Evolutionary conservation across 495 filamentous ascomycete genomes (phyloP).

Genomic region (Penicillium alfredii): DNA sequence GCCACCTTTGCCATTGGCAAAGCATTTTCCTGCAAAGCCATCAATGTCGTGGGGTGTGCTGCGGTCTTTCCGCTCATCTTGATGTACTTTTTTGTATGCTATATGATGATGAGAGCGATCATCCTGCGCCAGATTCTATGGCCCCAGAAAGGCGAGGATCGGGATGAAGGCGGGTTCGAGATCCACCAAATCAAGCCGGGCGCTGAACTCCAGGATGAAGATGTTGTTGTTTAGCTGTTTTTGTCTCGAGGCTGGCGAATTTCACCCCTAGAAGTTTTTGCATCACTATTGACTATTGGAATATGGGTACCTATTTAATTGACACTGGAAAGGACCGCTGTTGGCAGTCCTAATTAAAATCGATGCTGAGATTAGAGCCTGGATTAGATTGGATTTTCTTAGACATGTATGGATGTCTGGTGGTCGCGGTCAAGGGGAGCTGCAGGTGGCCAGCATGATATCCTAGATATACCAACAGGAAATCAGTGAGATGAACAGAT

Average conservation of each 20-base stretch:
- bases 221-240: neutral
- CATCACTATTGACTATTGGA: no score
- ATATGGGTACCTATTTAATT: no score
- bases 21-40: constrained; percentile 53
- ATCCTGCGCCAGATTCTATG: constrained; percentile 58
- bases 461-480: no score
- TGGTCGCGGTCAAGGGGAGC: no score
- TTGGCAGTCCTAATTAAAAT: no score
- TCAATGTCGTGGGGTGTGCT: constrained; percentile 63
- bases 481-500: no score
- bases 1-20: constrained; percentile 68
- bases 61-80: constrained; percentile 55
- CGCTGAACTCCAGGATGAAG: constrained; percentile 5
- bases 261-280: neutral
- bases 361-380: no score
- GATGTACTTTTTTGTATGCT: constrained; percentile 66
- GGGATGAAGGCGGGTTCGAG: constrained; percentile 55
- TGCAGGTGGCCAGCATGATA: no score
- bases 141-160: constrained; percentile 65
- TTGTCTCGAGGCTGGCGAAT: neutral
- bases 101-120: constrained; percentile 65
- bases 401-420: no score
- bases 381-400: no score
- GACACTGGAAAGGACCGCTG: no score
- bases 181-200: constrained; percentile 29